These are phyloP conservation scores for Corynespora cassiicola DNA, from an alignment of 2,329 filamentous ascomycete genomes.

Conservation along the genomic window DNA sequence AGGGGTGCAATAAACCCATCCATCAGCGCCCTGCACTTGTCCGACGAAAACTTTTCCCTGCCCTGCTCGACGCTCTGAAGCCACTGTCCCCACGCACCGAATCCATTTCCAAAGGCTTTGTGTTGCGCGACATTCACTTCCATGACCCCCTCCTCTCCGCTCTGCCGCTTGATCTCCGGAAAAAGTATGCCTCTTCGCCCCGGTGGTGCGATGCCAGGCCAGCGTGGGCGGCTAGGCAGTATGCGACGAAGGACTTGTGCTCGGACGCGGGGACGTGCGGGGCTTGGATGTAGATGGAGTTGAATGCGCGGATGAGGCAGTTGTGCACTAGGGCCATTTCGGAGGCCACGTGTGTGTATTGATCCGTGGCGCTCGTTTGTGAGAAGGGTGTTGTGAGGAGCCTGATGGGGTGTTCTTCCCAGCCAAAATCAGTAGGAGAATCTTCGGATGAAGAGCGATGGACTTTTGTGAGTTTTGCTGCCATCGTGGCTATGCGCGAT, in stretches of 20 bases:
- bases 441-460: slow-evolving; percentile 1
- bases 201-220: slow-evolving; percentile 68
- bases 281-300: slow-evolving; percentile 68
- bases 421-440: too few species aligned
- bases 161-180: slow-evolving; percentile 62
- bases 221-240: slow-evolving; percentile 64
- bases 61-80: slow-evolving; percentile 47
- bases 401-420: slow-evolving; percentile 18
- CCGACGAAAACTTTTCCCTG: slow-evolving; percentile 20
- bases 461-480: slow-evolving; percentile 3
- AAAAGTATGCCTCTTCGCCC: slow-evolving; percentile 65
- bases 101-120: slow-evolving; percentile 59
- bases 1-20: slow-evolving; percentile 34
- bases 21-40: slow-evolving; percentile 30
- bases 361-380: slow-evolving; percentile 47
- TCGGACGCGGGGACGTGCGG: slow-evolving; percentile 57
- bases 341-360: slow-evolving; percentile 65
- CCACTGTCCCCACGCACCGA: slow-evolving; percentile 61
- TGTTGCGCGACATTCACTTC: slow-evolving; percentile 62
- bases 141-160: slow-evolving; percentile 60
- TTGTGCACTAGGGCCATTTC: slow-evolving; percentile 70
- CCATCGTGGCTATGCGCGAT: background rate
- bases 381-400: slow-evolving; percentile 17
- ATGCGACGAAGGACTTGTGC: slow-evolving; percentile 63
- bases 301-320: slow-evolving; percentile 67